Conservation (phyloP, 2,329 filamentous ascomycete species). For the Emericellopsis atlantica region DNA sequence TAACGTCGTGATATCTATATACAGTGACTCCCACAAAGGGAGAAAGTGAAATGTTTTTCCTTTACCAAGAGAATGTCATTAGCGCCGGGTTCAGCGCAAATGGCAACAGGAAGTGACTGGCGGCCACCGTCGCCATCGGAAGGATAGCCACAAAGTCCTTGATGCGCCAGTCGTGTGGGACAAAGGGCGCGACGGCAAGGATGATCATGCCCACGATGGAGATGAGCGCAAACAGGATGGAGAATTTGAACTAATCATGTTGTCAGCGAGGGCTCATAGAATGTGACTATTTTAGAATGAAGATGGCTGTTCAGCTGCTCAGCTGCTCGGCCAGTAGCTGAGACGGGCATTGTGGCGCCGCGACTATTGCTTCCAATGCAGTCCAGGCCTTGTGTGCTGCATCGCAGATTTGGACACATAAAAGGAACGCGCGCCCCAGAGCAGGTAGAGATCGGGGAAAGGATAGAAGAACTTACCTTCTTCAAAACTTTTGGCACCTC, state of each 20-base stretch:
- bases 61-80: constrained; percentile 67
- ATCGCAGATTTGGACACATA: too few relatives aligned
- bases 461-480: constrained; percentile 45
- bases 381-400: background rate
- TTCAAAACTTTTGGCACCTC: constrained; percentile 69
- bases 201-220: constrained; percentile 52
- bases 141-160: constrained; percentile 64
- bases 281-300: too few relatives aligned
- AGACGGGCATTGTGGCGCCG: background rate
- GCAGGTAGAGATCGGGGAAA: background rate
- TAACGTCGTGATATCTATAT: background rate
- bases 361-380: background rate
- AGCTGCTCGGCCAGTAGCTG: too few relatives aligned
- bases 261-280: background rate
- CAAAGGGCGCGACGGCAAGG: constrained; percentile 48
- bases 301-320: too few relatives aligned
- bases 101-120: constrained; percentile 58
- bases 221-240: constrained; percentile 47
- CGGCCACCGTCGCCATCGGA: constrained; percentile 60
- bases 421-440: too few relatives aligned
- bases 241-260: constrained; percentile 52
- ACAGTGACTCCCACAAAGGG: too few relatives aligned
- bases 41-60: too few relatives aligned
- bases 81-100: constrained; percentile 66
- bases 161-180: constrained; percentile 54